Conservation (phyloP, 225 moss, liverwort and hornwort species). For the Polytrichum commune region DNA sequence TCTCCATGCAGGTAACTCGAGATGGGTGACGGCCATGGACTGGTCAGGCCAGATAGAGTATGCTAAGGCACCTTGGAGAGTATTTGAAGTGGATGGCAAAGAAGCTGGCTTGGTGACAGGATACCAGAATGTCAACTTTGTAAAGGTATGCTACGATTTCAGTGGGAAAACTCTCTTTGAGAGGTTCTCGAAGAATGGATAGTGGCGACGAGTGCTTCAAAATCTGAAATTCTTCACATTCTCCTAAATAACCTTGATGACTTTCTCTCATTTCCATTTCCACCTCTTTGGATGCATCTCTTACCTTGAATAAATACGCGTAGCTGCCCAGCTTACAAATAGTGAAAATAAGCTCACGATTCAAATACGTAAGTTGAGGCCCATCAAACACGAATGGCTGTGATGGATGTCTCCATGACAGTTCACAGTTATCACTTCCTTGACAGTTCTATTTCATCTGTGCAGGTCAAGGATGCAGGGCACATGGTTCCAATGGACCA, state of each 20-base stretch:
- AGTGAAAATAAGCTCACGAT: no score
- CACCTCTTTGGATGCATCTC: no score
- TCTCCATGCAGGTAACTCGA: constrained; percentile 64
- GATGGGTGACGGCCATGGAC: constrained; percentile 70
- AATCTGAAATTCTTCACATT: not conserved
- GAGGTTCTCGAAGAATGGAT: no score
- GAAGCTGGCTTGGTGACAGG: constrained; percentile 63
- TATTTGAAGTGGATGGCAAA: constrained; percentile 63
- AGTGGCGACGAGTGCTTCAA: not conserved
- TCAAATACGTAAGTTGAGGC: no score
- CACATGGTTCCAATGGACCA: constrained; percentile 94
- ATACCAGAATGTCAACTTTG: constrained; percentile 64
- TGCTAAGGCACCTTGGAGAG: constrained; percentile 65
- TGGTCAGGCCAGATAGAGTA: constrained; percentile 79
- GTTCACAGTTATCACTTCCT: constrained; percentile 3
- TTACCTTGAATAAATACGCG: no score
- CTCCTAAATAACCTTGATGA: not conserved
- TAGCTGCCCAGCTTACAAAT: no score
- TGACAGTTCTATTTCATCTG: constrained; percentile 9
- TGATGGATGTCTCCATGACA: not conserved
- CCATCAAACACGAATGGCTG: not conserved
- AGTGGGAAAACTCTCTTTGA: no score
- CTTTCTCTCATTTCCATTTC: no score
- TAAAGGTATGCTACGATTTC: constrained; percentile 41
- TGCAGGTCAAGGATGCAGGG: constrained; percentile 77